Evolutionary conservation across 257 asterid species (phyloP).

Genomic region (Datura wrightii): DNA sequence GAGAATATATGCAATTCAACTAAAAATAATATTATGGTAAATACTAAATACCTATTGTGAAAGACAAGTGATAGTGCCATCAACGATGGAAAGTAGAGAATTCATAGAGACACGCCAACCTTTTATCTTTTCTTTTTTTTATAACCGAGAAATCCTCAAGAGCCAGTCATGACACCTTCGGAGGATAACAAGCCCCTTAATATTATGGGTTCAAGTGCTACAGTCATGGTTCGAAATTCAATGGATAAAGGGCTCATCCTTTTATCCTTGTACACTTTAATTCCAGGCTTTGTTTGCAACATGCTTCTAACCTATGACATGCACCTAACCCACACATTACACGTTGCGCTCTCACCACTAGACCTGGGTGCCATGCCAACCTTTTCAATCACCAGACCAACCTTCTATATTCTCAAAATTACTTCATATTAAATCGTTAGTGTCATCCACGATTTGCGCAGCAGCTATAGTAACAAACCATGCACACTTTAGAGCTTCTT

Average conservation of each 20-base stretch:
- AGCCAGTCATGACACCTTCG: too few species aligned
- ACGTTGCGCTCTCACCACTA: neutral
- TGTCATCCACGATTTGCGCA: neutral
- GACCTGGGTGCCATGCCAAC: neutral
- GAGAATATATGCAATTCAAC: neutral
- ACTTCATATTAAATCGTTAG: neutral
- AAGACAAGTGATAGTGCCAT: neutral
- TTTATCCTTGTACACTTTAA: neutral
- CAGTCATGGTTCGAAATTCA: neutral
- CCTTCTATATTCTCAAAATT: slow-evolving; percentile 14
- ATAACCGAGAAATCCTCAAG: neutral
- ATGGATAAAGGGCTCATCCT: neutral
- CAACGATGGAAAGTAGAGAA: neutral
- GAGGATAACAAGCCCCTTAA: too few species aligned
- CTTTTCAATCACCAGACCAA: slow-evolving; percentile 11
- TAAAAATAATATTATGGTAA: neutral
- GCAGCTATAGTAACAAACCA: neutral
- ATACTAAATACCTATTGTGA: neutral
- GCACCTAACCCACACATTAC: slow-evolving; percentile 2
- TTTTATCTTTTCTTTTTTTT: neutral
- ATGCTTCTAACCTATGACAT: neutral
- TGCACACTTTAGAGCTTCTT: too few species aligned
- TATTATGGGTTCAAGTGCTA: too few species aligned
- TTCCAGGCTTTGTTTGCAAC: neutral
- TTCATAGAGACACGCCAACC: neutral